Base-by-base conservation (phyloP, 2,329 filamentous ascomycete species). In the Calonectria pauciramosa region DNA sequence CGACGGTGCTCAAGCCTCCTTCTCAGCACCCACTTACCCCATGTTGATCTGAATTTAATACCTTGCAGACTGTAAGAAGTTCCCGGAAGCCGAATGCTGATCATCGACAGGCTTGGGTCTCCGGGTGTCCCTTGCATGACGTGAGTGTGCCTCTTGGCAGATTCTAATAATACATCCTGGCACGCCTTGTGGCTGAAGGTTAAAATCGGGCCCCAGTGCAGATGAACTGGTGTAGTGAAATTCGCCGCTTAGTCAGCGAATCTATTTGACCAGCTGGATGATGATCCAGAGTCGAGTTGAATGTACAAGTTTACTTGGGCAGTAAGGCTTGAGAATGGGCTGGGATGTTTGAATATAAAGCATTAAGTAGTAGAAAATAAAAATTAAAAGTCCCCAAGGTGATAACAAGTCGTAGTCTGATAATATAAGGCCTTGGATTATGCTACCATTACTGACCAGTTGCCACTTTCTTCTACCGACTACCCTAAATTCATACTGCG, bases 81-180 rank as follows among this genome's bases (percentile, higher is more conserved):
- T 20, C 13, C 16, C 23, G 16, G n/a, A 60, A 20, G 9, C 56
- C 56, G 11, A 41, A 26, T 41, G 36, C 36, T 41, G 34, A 60
- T 60, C 56, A 28, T 28, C 34, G 10, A n/a, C 26, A n/a, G 10
- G 36, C 36, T 60, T 60, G n/a, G 41, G 34, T 26, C 34, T n/a
- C 32, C 32, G n/a, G n/a, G 13, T 16, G 20, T 23, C 54, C 34
- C 56, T 41, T 36, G 32, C 20, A 38, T 14, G 56, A 18, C 56
- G 26, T 16, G 34, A 26, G n/a, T 9, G 56, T 60, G 34, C 20
- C 26, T 38, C 56, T 41, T 60, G 56, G 56, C 56, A 28, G 34
- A 10, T 60, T 60, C 56, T 60, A 60, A 41, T 60, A 60, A 60
- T 60, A 60, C 34, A 41, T 60, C 56, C 56, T 28, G 23, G 56